Base-by-base conservation (phyloP, 139 green algal species). In the Tetradesmus obliquus region DNA sequence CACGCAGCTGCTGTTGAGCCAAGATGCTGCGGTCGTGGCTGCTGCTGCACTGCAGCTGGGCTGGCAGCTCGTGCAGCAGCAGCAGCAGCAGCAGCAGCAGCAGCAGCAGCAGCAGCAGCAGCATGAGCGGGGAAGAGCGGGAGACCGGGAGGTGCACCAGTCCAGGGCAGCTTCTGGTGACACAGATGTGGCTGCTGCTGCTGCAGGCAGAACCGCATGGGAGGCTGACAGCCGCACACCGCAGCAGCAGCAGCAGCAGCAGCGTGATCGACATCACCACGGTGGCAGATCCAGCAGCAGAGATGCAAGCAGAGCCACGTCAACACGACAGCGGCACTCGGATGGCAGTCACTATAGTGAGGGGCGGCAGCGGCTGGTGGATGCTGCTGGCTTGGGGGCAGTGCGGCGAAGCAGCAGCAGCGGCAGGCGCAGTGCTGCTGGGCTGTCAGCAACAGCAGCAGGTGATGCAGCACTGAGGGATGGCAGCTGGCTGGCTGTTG, bases 11-110 rank as follows among this genome's bases (percentile, higher is more conserved):
- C 4, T 55, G n/a, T 6, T 83, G 17, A 5, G 45, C n/a, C n/a
- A 53, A 9, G 20, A 84, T 60, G 69, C 86, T 13, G 69, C 71
- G 32, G 86, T 90, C 19, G n/a, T 90, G 13, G 86, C 86, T 57
- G 86, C 86, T 71, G 86, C 86, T 69, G 86, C 55, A 24, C 71
- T 83, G 69, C 60, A 83, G 80, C 80, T 57, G 0, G 51, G 10
- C 5, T 58, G 15, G 45, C 10, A 24, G 45, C 45, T 85, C 0
- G 13, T 62, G 80, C 80, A 62, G 80, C 80, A 51, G 80, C 80
- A 62, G 80, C 45, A 62, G 80, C 45, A 51, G 51, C 32, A 53
- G 72, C 15, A n/a, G 15, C 3, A n/a, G n/a, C n/a, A n/a, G n/a
- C n/a, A n/a, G 72, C 2, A 7, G 74, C 3, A 6, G 66, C n/a